These are phyloP conservation scores for Parafenestella ontariensis DNA, from an alignment of 2,329 filamentous ascomycete species.

Conservation along the genomic window DNA sequence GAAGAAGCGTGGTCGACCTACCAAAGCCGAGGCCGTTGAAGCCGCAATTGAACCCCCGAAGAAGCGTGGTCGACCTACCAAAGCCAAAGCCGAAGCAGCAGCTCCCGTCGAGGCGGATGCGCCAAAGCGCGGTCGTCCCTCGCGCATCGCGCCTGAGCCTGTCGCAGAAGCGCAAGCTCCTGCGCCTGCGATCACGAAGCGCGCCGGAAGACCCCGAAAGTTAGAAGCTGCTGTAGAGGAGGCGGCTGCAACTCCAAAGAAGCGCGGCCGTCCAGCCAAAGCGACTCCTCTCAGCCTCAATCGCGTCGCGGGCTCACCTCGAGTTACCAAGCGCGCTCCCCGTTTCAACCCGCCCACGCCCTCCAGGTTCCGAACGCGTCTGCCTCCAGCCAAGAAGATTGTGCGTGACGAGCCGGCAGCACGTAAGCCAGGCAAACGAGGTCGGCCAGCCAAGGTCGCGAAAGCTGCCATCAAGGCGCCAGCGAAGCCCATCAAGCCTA, in stretches of 20 bases:
- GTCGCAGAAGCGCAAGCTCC: constrained; percentile 1
- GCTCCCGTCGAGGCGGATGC: neutral
- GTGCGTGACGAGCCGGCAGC: constrained; percentile 1
- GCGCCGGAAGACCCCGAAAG: constrained; percentile 14
- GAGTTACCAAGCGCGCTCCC: constrained; percentile 25
- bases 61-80: neutral
- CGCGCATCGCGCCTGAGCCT: constrained; percentile 7
- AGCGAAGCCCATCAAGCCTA: constrained; percentile 2
- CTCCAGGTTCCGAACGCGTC: constrained; percentile 28
- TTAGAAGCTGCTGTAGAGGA: constrained; percentile 1
- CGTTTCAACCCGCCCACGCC: constrained; percentile 28
- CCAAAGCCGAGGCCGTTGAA: constrained; percentile 7
- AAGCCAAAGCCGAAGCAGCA: neutral
- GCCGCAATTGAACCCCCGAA: constrained; percentile 7
- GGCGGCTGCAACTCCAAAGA: constrained; percentile 9
- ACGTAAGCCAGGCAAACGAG: constrained; percentile 21
- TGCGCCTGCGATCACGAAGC: constrained; percentile 14
- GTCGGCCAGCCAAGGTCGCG: constrained; percentile 22
- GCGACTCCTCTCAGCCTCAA: constrained; percentile 16
- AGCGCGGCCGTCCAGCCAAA: constrained; percentile 23
- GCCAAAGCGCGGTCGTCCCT: constrained; percentile 18
- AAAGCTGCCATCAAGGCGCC: constrained; percentile 12
- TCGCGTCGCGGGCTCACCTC: constrained; percentile 27
- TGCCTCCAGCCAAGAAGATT: constrained; percentile 21
- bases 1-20: neutral